A percentile compares a stretch with the other conserved stretches of the same genome.
Evolutionary conservation across 2,329 filamentous ascomycete genomes (phyloP).

Genomic region (Helicocarpus griseus): DNA sequence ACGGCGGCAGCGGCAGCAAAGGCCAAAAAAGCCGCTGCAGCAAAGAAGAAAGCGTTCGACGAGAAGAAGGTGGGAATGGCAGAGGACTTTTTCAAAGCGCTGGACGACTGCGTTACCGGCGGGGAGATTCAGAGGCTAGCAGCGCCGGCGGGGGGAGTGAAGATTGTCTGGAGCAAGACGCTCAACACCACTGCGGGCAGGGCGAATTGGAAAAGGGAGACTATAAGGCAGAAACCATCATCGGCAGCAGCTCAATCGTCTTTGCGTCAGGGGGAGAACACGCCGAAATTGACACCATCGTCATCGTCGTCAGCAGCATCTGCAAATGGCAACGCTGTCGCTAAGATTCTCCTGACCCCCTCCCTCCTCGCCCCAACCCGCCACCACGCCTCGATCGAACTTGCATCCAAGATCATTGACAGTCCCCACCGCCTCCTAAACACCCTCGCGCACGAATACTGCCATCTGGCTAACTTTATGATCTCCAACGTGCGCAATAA

Average conservation of each 20-base stretch:
- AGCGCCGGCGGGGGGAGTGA: conserved; percentile 46
- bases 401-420: conserved; percentile 80
- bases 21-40: conserved; percentile 25
- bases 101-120: conserved; percentile 44
- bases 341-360: conserved; percentile 5
- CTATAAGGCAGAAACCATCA: neutral
- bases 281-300: neutral
- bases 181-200: conserved; percentile 54
- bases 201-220: conserved; percentile 59
- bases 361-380: conserved; percentile 18
- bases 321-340: neutral
- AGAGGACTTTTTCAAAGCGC: conserved; percentile 43
- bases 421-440: conserved; percentile 69
- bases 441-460: conserved; percentile 93
- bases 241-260: neutral
- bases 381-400: conserved; percentile 68
- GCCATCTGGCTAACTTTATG: conserved; percentile 89
- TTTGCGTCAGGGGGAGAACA: neutral
- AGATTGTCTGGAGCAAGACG: conserved; percentile 52
- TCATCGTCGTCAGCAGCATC: neutral
- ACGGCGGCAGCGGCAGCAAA: conserved; percentile 17
- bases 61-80: conserved; percentile 44
- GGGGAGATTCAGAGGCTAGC: conserved; percentile 42
- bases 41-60: conserved; percentile 44
- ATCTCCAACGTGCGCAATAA: conserved; percentile 63